Evolutionary conservation across 2,329 filamentous ascomycete species (phyloP).

Genomic region (Hansfordia pulvinata): DNA sequence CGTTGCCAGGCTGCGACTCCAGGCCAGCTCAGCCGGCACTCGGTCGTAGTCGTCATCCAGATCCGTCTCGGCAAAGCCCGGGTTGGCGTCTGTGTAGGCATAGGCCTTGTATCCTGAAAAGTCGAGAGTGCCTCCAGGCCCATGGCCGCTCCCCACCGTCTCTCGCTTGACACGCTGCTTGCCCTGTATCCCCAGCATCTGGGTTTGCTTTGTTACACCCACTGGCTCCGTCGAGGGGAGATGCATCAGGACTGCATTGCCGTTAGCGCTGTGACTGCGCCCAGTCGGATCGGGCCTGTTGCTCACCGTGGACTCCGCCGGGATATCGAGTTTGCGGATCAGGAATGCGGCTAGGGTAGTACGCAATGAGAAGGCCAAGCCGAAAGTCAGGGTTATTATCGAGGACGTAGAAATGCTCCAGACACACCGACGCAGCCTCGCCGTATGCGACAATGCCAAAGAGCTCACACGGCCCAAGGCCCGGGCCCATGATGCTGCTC

Average conservation of each 20-base stretch:
- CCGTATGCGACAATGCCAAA: slow-evolving; percentile 30
- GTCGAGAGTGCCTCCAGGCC: slow-evolving; percentile 20
- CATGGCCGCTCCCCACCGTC: slow-evolving; percentile 21
- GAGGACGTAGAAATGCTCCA: slow-evolving; percentile 29
- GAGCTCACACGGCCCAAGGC: slow-evolving; percentile 24
- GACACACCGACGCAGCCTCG: slow-evolving; percentile 25
- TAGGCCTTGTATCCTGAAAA: slow-evolving; percentile 23
- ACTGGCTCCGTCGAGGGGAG: slow-evolving; percentile 24
- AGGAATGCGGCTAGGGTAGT: slow-evolving; percentile 29
- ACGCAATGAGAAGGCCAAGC: slow-evolving; percentile 26
- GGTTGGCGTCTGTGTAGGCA: slow-evolving; percentile 30
- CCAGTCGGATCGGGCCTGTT: too few relatives aligned
- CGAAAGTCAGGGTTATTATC: slow-evolving; percentile 30
- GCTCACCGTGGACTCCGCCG: slow-evolving; percentile 20
- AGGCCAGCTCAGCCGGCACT: slow-evolving; percentile 51
- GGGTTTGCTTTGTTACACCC: slow-evolving; percentile 24
- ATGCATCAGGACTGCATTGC: slow-evolving; percentile 26
- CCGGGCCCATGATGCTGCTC: slow-evolving; percentile 17
- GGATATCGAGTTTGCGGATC: slow-evolving; percentile 27
- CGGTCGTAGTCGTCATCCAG: slow-evolving; percentile 55
- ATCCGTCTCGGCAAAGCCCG: slow-evolving; percentile 60
- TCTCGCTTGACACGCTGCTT: slow-evolving; percentile 21
- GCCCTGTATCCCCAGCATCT: slow-evolving; percentile 30
- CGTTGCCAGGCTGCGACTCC: slow-evolving; percentile 47
- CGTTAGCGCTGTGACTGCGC: too few relatives aligned